Base-by-base conservation (phyloP, 495 filamentous ascomycete genomes). In the Penicillium chermesinum region DNA sequence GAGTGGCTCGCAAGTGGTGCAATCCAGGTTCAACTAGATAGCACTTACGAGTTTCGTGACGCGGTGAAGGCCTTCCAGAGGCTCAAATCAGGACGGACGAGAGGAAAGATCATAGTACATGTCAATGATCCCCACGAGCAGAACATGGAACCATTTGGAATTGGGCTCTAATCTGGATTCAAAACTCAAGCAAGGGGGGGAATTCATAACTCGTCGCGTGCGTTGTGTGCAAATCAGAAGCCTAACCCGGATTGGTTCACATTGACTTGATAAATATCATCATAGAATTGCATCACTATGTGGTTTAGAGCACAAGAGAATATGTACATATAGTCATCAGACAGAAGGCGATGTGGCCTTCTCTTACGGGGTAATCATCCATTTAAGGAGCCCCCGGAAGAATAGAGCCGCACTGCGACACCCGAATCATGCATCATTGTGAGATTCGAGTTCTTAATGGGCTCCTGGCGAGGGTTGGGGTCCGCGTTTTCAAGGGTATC, bases 81-180 rank as follows among this genome's bases (percentile, higher is more conserved):
- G 57, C 63, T 89, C 52, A 83, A 79, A 52, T 78, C 67, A 2
- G 76, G 78, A 7, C 73, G 81, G 32, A 69, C 80, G 18, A 82
- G 73, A 55, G 86, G 86, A 1, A 90, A 90, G 71, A 74, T 90
- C 51, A 63, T 90, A 16, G 71, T 91, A 12, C 67, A 78, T 55
- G 76, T 86, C 0, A 48, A 16, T 20, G 37, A 40, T 19, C 35
- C 12, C 9, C 8, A 40, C 22, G 35, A 20, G 7, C 15, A 16
- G 21, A 34, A 40, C 18, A 40, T 48, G 35, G 36, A 48, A 21
- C 12, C 22, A 15, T 48, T 48, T 40, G 45, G 45, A 7, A 48
- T 48, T 34, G 37, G 45, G 14, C 35, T 40, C 34, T 48, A 35
- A 46, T 38, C 4, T n/a, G n/a, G n/a, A n/a, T n/a, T n/a, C n/a